Conservation (phyloP, 495 filamentous ascomycete genomes). For the Clavariopsis aquatica region DNA sequence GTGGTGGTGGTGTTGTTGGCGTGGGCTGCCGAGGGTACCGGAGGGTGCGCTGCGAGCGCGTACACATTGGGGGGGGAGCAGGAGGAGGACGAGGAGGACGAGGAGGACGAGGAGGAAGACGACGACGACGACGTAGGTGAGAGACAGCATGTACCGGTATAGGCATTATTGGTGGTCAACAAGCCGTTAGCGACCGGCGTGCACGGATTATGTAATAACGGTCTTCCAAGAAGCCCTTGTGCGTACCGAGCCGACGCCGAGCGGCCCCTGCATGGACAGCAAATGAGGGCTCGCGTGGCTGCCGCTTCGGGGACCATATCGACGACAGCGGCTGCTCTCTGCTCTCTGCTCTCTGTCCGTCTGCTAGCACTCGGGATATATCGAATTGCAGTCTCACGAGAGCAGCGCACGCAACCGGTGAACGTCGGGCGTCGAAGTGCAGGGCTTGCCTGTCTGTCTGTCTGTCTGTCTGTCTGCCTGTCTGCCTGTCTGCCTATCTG, state of each 20-base stretch:
- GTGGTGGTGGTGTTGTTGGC: no score
- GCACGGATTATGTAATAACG: neutral
- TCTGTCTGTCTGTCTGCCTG: no score
- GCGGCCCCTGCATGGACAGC: neutral
- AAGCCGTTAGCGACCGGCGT: no score
- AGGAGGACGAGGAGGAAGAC: neutral
- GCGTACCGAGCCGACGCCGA: slow-evolving; percentile 10
- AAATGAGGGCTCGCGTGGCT: neutral
- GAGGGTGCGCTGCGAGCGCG: no score
- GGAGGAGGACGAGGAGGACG: neutral
- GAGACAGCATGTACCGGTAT: no score
- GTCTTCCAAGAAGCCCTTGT: neutral
- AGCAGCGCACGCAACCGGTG: neutral
- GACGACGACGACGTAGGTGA: no score
- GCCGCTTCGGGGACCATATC: neutral
- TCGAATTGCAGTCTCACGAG: neutral
- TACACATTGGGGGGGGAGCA: neutral
- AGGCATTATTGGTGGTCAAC: no score
- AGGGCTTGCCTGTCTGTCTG: no score
- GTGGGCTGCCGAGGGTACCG: no score
- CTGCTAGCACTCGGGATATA: neutral
- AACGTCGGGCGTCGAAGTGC: neutral
- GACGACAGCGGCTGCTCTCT: neutral
- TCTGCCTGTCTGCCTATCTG: no score
- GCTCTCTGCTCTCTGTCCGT: no score